Evolutionary conservation across 2,329 filamentous ascomycete species (phyloP).

Genomic region (Xylariaceae sp.): DNA sequence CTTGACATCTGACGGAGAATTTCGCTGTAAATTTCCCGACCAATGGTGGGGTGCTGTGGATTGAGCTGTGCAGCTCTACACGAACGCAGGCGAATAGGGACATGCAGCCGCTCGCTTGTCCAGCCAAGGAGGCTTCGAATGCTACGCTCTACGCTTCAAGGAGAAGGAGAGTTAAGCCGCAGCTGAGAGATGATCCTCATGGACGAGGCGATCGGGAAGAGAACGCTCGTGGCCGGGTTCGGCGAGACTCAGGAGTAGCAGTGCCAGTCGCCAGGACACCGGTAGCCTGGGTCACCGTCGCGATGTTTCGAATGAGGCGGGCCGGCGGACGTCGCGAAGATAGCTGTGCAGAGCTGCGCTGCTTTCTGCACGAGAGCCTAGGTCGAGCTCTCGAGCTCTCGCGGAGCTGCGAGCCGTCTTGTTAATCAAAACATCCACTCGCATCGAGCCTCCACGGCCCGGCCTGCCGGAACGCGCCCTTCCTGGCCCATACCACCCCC

Average conservation of each 20-base stretch:
- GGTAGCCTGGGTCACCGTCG: slow-evolving; percentile 2
- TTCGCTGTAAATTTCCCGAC: slow-evolving; percentile 21
- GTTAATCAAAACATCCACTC: slow-evolving; percentile 27
- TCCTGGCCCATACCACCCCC: slow-evolving; percentile 2
- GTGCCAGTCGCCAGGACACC: slow-evolving; percentile 7
- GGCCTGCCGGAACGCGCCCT: slow-evolving; percentile 27
- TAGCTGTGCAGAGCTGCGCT: background rate
- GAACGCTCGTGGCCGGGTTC: slow-evolving; percentile 17
- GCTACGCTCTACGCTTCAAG: slow-evolving; percentile 1
- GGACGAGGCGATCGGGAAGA: slow-evolving; percentile 10
- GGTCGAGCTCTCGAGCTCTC: slow-evolving; percentile 11
- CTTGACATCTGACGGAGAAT: slow-evolving; percentile 24
- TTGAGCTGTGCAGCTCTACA: background rate
- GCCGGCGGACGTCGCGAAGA: slow-evolving; percentile 10
- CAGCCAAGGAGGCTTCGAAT: no score
- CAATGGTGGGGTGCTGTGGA: slow-evolving; percentile 21
- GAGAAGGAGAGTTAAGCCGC: slow-evolving; percentile 7
- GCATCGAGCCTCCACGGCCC: slow-evolving; percentile 27
- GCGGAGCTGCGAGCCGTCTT: slow-evolving; percentile 30
- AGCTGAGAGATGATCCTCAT: slow-evolving; percentile 4
- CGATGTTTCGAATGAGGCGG: slow-evolving; percentile 21
- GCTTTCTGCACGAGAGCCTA: slow-evolving; percentile 7
- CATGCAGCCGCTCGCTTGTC: no score
- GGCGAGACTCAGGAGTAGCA: slow-evolving; percentile 2
- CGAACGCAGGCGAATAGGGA: no score